These are phyloP conservation scores for Nothopassalora personata DNA, from an alignment of 2,329 filamentous ascomycete species.

Conservation along the genomic window DNA sequence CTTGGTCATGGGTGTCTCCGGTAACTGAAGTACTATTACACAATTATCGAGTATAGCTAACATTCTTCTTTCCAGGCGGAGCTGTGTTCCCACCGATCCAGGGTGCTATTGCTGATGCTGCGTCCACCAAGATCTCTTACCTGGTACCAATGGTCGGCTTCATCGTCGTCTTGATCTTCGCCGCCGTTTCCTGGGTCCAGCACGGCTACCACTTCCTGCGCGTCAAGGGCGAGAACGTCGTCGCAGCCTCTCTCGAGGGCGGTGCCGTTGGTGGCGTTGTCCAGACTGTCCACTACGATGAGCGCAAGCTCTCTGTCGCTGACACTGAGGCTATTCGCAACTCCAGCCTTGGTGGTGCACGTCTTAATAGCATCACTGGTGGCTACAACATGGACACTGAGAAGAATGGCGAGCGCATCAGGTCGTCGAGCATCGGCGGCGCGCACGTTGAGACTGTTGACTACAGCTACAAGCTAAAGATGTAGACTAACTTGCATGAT, in stretches of 20 bases:
- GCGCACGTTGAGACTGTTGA: conserved; percentile 2
- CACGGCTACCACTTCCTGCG: conserved; percentile 32
- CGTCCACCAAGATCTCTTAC: conserved; percentile 40
- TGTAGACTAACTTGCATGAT: not conserved
- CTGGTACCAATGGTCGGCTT: conserved; percentile 43
- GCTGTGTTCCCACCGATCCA: conserved; percentile 8
- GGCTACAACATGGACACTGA: conserved; percentile 18
- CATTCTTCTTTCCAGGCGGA: conserved; percentile 9
- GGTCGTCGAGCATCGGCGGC: conserved; percentile 5
- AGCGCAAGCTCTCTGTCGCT: conserved; percentile 28
- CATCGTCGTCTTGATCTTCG: conserved; percentile 36
- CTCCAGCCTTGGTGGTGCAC: conserved; percentile 23
- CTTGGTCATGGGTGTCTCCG: conserved; percentile 37
- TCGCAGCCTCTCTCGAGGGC: conserved; percentile 29
- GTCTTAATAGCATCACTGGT: conserved; percentile 26
- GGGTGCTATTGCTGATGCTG: conserved; percentile 37
- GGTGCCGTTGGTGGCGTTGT: conserved; percentile 32
- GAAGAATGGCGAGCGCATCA: conserved; percentile 1
- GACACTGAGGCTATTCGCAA: conserved; percentile 25
- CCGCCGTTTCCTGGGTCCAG: conserved; percentile 30
- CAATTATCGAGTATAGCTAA: too few relatives aligned
- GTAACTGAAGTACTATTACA: too few relatives aligned
- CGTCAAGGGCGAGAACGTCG: conserved; percentile 28
- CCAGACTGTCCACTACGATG: conserved; percentile 32
- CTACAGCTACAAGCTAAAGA: conserved; percentile 7